Percentiles rank a stretch among this genome's conserved stretches.
These are phyloP conservation scores for Eremomyces bilateralis DNA, from an alignment of 495 filamentous ascomycete genomes.

Conservation along the genomic window DNA sequence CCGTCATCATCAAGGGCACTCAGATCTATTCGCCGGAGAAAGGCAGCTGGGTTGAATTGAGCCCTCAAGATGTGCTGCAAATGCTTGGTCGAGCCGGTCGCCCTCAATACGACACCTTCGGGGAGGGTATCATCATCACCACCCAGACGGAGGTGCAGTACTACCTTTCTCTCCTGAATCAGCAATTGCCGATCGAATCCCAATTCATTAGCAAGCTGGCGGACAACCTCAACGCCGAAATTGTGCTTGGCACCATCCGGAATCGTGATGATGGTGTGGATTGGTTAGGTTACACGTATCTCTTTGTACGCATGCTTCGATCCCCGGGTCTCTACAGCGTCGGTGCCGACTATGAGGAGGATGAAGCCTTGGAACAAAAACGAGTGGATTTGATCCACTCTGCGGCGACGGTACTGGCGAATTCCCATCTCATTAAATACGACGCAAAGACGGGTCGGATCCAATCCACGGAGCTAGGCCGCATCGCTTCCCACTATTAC, in stretches of 20 bases:
- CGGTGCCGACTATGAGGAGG: slow-evolving; percentile 82
- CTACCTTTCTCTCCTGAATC: slow-evolving; percentile 87
- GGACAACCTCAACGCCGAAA: slow-evolving; percentile 92
- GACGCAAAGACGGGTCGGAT: slow-evolving; percentile 82
- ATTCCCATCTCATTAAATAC: slow-evolving; percentile 76
- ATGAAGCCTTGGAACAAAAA: slow-evolving; percentile 82
- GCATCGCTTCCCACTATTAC: slow-evolving; percentile 95
- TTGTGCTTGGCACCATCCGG: slow-evolving; percentile 88
- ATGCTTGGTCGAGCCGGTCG: slow-evolving; percentile 96
- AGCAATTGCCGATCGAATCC: slow-evolving; percentile 93
- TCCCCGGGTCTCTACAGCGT: slow-evolving; percentile 93
- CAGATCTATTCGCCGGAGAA: slow-evolving; percentile 97
- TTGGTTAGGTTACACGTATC: slow-evolving; percentile 96
- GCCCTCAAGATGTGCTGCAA: slow-evolving; percentile 91
- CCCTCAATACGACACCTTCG: slow-evolving; percentile 92
- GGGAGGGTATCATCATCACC: slow-evolving; percentile 97
- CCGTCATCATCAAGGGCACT: slow-evolving; percentile 92
- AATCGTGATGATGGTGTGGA: slow-evolving; percentile 88
- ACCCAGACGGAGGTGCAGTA: slow-evolving; percentile 88
- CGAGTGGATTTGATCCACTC: slow-evolving; percentile 92
- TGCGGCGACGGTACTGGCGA: slow-evolving; percentile 70
- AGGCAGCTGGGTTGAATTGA: slow-evolving; percentile 94
- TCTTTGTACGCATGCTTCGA: slow-evolving; percentile 93
- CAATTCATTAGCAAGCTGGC: slow-evolving; percentile 84
- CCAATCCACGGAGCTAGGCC: slow-evolving; percentile 79